Percentiles rank a stretch among this genome's conserved stretches.
These are phyloP conservation scores for Bacterosira constricta DNA, from an alignment of 108 stramenopile genomes.

Conservation along the genomic window DNA sequence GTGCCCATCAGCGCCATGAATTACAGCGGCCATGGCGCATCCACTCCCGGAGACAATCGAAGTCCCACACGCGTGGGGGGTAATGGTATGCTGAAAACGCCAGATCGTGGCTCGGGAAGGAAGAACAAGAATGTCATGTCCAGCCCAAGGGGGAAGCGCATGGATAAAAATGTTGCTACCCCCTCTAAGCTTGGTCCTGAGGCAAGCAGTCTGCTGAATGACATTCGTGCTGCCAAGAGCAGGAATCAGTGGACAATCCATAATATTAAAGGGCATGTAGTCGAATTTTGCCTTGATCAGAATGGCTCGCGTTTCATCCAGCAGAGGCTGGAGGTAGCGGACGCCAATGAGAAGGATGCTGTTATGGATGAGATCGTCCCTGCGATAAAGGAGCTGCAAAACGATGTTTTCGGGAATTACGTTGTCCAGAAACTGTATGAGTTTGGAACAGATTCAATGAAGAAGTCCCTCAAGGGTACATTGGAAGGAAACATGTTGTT, in stretches of 20 bases:
- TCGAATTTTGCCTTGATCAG: slow-evolving; percentile 96
- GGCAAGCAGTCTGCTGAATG: slow-evolving; percentile 58
- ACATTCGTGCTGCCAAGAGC: slow-evolving; percentile 76
- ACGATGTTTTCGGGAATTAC: slow-evolving; percentile 95
- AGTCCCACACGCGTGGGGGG: slow-evolving; percentile 12
- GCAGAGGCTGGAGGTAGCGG: slow-evolving; percentile 90
- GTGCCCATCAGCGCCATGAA: slow-evolving; percentile 1
- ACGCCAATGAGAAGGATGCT: slow-evolving; percentile 77
- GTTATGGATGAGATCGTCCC: slow-evolving; percentile 88
- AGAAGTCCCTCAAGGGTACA: slow-evolving; percentile 60
- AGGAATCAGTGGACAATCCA: slow-evolving; percentile 75
- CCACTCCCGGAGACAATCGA: slow-evolving; percentile 8
- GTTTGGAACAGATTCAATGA: slow-evolving; percentile 85
- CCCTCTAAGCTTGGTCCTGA: slow-evolving; percentile 56
- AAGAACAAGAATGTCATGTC: slow-evolving; percentile 24
- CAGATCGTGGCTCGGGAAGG: slow-evolving; percentile 12
- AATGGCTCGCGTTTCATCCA: slow-evolving; percentile 98
- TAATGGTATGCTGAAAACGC: slow-evolving; percentile 12
- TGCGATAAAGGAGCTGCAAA: slow-evolving; percentile 66
- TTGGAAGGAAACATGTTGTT: slow-evolving; percentile 81
- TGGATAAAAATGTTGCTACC: slow-evolving; percentile 32
- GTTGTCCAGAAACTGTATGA: slow-evolving; percentile 98
- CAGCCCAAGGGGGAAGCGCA: slow-evolving; percentile 21
- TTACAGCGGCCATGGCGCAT: not conserved
- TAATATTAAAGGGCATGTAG: slow-evolving; percentile 77